Base-by-base conservation (phyloP, 495 filamentous ascomycete species). In the Peziza echinospora region DNA sequence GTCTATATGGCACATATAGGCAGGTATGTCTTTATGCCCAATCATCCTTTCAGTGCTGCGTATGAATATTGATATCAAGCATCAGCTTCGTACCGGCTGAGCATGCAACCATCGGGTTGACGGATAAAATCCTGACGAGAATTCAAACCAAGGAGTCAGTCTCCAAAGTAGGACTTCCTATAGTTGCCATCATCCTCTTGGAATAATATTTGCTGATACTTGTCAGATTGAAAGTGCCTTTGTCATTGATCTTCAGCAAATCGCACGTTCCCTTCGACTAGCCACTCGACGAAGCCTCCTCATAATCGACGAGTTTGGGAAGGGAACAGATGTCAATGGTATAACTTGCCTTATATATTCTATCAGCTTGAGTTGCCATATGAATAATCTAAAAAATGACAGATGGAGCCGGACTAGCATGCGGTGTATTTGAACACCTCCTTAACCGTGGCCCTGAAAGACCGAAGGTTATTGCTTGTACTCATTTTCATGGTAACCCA, bases 251-350 rank as follows among this genome's bases (percentile, higher is more conserved):
- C 62, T 97, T 24, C 84, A 93, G 50, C 85, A 97, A 50, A 75
- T 92, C 10, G 76, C 82, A 0, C 70, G 87, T 47, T 74, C 80
- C 2, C 64, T 89, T 47, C 83, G 75, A 41, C 73, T 92, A 30
- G 74, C 78, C 7, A 93, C 89, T 11, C 65, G 71, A 24, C 71
- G 75, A 23, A 92, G 80, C 55, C 63, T 97, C 2, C 60, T 96
- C 4, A 65, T 97, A 21, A 78, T 93, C 44, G 89, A 97, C 55
- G 91, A 97, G 54, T 96, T 97, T 51, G 89, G 89, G 4, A 97
- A 94, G 63, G 91, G 89, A 6, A 97, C 89, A 0, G 80, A 82
- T 44, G 68, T 72, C 13, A 70, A 69, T 49, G 72, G 72, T 71
- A n/a, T n/a, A n/a, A n/a, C n/a, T n/a, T n/a, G 52, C 25, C 58